phyloP scores from a whole-genome alignment of 2,329 filamentous ascomycete genomes.

The Verticillium tricorpus region DNA sequence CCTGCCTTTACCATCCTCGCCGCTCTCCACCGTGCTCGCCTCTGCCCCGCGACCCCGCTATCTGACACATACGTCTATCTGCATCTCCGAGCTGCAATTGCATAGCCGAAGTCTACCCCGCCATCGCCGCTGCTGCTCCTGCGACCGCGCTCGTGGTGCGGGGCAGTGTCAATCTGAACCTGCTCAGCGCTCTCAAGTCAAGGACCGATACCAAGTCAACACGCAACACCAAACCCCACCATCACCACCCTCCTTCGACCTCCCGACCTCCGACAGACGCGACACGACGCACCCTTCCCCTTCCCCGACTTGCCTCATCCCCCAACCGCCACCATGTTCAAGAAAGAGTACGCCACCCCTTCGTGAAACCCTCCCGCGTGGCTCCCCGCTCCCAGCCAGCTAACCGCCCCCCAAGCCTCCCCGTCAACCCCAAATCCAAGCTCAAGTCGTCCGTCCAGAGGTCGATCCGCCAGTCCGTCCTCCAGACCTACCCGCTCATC shows the following conservation, averaged over 20 bases:
- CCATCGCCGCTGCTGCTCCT: slow-evolving; percentile 10
- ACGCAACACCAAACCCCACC: not conserved
- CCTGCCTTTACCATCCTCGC: not conserved
- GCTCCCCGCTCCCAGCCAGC: slow-evolving; percentile 10
- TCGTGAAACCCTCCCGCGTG: not conserved
- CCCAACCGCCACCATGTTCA: slow-evolving; percentile 67
- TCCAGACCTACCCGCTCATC: slow-evolving; percentile 81
- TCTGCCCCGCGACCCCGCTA: not conserved
- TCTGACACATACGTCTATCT: not conserved
- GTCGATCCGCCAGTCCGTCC: slow-evolving; percentile 73
- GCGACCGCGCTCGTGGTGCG: not conserved
- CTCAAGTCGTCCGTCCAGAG: slow-evolving; percentile 96
- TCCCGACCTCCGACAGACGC: not conserved
- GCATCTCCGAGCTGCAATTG: not conserved
- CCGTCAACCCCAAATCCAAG: slow-evolving; percentile 80
- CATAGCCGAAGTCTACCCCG: slow-evolving; percentile 16
- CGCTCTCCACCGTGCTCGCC: not conserved
- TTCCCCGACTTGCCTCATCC: not conserved
- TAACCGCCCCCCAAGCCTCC: slow-evolving; percentile 49
- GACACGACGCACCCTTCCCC: not conserved
- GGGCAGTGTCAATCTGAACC: not conserved
- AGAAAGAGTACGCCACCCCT: slow-evolving; percentile 69
- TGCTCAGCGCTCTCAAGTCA: not conserved
- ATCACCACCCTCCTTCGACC: not conserved
- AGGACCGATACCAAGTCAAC: slow-evolving; percentile 9